These are phyloP conservation scores for Raphanus sativus DNA, from an alignment of 345 rosid genomes.

Conservation along the genomic window DNA sequence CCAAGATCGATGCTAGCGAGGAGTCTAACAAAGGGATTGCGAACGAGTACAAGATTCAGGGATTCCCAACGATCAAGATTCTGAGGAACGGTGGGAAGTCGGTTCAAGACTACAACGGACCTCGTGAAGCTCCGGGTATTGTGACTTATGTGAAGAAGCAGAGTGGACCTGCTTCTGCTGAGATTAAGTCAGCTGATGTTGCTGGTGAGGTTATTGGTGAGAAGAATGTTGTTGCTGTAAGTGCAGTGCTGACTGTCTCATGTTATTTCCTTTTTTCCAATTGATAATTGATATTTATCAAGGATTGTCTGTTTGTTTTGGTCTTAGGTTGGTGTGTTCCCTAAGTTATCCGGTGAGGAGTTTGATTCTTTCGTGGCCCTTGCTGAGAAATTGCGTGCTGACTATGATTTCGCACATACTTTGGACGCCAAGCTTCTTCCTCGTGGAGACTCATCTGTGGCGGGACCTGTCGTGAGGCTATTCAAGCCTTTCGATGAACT, in stretches of 20 bases:
- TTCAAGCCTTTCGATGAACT: conserved; percentile 97
- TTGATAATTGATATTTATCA: too few species aligned
- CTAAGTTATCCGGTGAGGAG: conserved; percentile 83
- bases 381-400: conserved; percentile 84
- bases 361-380: conserved; percentile 64
- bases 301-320: conserved; percentile 46
- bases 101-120: conserved; percentile 92
- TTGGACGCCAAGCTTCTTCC: conserved; percentile 86
- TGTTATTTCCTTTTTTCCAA: background rate
- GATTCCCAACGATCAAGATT: conserved; percentile 88
- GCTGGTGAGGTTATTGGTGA: conserved; percentile 62
- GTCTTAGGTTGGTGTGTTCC: conserved; percentile 87
- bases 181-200: conserved; percentile 66
- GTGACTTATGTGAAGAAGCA: conserved; percentile 78
- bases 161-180: conserved; percentile 89
- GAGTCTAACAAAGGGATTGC: conserved; percentile 69
- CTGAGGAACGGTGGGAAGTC: conserved; percentile 78
- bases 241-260: conserved; percentile 42
- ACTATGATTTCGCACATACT: conserved; percentile 86
- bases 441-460: conserved; percentile 73
- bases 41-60: conserved; percentile 55
- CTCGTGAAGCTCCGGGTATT: conserved; percentile 93
- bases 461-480: conserved; percentile 84
- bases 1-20: conserved; percentile 88
- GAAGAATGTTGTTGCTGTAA: conserved; percentile 66